Evolutionary conservation across 805 yeast species (phyloP).

Genomic region (Yamadazyma endophytica): DNA sequence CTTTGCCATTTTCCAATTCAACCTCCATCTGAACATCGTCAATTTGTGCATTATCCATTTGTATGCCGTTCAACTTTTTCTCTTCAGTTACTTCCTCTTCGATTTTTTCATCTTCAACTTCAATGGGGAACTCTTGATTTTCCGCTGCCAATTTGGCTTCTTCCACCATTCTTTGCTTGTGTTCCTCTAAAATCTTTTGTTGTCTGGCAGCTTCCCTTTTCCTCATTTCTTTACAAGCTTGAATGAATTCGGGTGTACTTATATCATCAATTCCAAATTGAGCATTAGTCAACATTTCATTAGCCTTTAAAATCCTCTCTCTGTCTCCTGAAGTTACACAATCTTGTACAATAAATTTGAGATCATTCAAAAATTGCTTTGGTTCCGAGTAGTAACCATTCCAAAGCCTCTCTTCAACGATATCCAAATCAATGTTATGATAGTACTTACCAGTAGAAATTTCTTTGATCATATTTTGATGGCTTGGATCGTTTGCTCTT

Average conservation of each 20-base stretch:
- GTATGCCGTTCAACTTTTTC: constrained; percentile 3
- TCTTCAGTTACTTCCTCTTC: constrained; percentile 4
- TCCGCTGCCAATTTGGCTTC: constrained; percentile 3
- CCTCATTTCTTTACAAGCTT: constrained; percentile 72
- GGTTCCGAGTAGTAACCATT: constrained; percentile 95
- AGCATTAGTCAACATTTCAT: constrained; percentile 95
- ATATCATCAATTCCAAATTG: constrained; percentile 94
- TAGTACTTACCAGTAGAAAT: constrained; percentile 66
- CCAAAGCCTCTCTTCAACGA: constrained; percentile 93
- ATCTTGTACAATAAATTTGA: constrained; percentile 80
- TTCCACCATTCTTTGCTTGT: constrained; percentile 15
- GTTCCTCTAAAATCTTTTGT: constrained; percentile 36
- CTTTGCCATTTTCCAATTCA: constrained; percentile 11
- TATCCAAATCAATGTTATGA: constrained; percentile 88
- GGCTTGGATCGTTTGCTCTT: constrained; percentile 40
- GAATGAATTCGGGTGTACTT: constrained; percentile 62
- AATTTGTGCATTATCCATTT: constrained; percentile 1
- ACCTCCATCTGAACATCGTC: constrained; percentile 8
- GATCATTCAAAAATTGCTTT: constrained; percentile 78
- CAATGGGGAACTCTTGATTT: not conserved
- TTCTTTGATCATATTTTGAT: constrained; percentile 77
- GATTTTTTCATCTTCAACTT: constrained; percentile 7
- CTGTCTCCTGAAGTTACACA: constrained; percentile 72
- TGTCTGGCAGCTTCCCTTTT: constrained; percentile 60
- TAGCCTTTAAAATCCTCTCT: constrained; percentile 74